Evolutionary conservation across 1,139 yeast genomes (phyloP).

Genomic region (Kurtzmaniella quercitrusa): DNA sequence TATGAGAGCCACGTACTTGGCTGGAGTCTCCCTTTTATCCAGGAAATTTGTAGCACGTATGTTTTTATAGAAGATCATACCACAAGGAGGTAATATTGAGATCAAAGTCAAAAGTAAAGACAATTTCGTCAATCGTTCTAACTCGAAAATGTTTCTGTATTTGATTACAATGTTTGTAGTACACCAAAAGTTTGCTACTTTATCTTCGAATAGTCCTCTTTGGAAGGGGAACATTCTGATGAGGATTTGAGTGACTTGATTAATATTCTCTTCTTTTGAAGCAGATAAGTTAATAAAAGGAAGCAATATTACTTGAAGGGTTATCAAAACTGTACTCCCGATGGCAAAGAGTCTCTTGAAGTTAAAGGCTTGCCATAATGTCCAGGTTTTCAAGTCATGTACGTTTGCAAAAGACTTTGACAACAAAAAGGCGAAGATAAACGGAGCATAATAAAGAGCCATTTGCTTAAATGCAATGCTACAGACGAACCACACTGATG

Average conservation of each 20-base stretch:
- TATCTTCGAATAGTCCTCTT: conserved; percentile 95
- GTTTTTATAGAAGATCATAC: conserved; percentile 50
- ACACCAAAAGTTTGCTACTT: conserved; percentile 98
- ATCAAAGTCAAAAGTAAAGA: conserved; percentile 62
- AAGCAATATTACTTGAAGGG: conserved; percentile 49
- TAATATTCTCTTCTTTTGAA: conserved; percentile 9
- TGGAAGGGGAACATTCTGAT: conserved; percentile 84
- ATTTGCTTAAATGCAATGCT: conserved; percentile 88
- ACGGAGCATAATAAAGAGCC: conserved; percentile 92
- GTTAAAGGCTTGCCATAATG: conserved; percentile 21
- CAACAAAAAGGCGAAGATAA: conserved; percentile 72
- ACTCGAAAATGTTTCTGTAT: conserved; percentile 53
- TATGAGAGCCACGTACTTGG: conserved; percentile 17
- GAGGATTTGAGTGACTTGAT: conserved; percentile 34
- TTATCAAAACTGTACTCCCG: conserved; percentile 55
- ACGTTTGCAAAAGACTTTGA: conserved; percentile 33
- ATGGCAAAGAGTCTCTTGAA: conserved; percentile 53
- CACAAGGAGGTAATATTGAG: conserved; percentile 65
- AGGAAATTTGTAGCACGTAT: conserved; percentile 29
- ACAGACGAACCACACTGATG: conserved; percentile 75
- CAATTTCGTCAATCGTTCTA: conserved; percentile 55
- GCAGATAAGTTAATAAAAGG: conserved; percentile 52
- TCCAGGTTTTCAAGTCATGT: conserved; percentile 12
- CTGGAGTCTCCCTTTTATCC: background rate
- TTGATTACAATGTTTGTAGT: conserved; percentile 75